phyloP scores from a whole-genome alignment of 768 basidiomycete genomes.

The Boletales sp. region DNA sequence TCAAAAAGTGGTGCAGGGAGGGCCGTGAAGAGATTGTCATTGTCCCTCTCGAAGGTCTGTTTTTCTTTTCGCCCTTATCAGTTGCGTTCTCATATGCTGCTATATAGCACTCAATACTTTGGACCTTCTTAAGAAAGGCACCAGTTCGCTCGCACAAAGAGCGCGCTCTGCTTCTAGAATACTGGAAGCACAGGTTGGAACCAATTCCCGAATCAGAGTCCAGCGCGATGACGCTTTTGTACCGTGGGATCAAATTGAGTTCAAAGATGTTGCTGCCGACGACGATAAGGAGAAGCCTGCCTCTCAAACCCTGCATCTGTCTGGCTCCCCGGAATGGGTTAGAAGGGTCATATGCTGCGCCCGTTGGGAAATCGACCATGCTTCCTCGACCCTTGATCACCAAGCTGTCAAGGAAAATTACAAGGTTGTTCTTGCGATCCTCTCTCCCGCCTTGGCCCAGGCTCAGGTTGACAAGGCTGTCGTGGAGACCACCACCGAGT shows the following conservation, averaged over 20 bases:
- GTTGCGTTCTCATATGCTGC: constrained; percentile 6
- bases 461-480: constrained; percentile 22
- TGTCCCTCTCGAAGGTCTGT: constrained; percentile 83
- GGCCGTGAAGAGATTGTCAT: constrained; percentile 77
- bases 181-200: constrained; percentile 82
- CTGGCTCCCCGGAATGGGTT: constrained; percentile 75
- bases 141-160: constrained; percentile 69
- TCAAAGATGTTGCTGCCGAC: constrained; percentile 36
- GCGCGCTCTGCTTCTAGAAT: constrained; percentile 87
- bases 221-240: constrained; percentile 82
- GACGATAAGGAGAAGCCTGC: constrained; percentile 24
- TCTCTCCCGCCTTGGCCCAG: constrained; percentile 31
- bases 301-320: constrained; percentile 22
- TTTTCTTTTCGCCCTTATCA: background rate
- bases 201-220: constrained; percentile 75
- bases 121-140: constrained; percentile 90
- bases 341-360: constrained; percentile 82
- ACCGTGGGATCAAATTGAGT: constrained; percentile 70
- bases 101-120: constrained; percentile 79
- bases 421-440: constrained; percentile 63
- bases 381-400: constrained; percentile 30
- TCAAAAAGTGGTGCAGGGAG: constrained; percentile 80
- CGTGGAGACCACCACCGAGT: constrained; percentile 19
- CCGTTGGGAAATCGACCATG: constrained; percentile 66
- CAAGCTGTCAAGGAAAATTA: constrained; percentile 23